Base-by-base conservation (phyloP, 441 rosid species). In the Pelargonium fulgidum region DNA sequence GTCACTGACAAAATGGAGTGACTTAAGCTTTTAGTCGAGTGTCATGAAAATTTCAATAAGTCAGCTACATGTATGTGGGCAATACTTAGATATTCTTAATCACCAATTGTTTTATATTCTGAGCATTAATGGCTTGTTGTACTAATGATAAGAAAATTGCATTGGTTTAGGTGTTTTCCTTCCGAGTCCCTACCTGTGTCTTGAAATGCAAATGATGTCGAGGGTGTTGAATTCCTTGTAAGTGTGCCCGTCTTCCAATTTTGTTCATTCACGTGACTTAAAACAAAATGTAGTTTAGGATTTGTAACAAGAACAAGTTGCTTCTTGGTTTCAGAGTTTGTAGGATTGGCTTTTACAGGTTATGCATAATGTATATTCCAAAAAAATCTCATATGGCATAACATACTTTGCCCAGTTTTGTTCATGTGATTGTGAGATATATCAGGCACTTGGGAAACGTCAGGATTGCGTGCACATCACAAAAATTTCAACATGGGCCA, bases 311-410 rank as follows among this genome's bases (percentile, higher is more conserved):
- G 62, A 20, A 68, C 58, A 39, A 42, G 26, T 47, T 61, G 72
- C 62, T 45, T 68, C 48, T 68, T 74, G 70, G 52, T 19, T 16
- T 58, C 68, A 64, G 61, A 39, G 68, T 50, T 63, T 52, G 72
- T 56, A 64, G 72, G 62, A 64, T 73, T 42, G 56, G 69, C 45
- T 58, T 36, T 66, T 65, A 68, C 65, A 41, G 22, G 47, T 73
- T 36, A 29, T 74, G 73, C 29, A 68, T 17, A 65, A 64, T 74
- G 73, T 74, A 47, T 48, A 58, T 69, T 64, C 70, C 19, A 3
- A 59, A 11, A n/a, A 63, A 74, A 42, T 62, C 61, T 64, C 47
- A 48, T 56, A 9, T 62, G 8, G 0, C 7, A 70, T 17, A 58
- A 3, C 36, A 3, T 29, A 29, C 36, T 29, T 29, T 29, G 36